These are phyloP conservation scores for Sequoiadendron giganteum DNA, from an alignment of 75 land plant genomes.

Conservation along the genomic window DNA sequence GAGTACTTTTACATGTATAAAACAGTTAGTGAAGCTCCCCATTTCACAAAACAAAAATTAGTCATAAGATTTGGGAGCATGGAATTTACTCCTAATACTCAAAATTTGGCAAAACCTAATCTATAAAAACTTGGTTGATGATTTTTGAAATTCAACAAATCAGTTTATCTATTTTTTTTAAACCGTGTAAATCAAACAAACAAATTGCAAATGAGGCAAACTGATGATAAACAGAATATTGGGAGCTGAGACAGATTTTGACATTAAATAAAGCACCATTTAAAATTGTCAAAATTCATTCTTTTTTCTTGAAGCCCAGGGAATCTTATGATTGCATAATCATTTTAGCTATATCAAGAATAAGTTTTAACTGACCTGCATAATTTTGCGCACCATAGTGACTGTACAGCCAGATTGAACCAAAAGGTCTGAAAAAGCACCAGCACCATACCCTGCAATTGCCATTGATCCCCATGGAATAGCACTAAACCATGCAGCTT, in stretches of 20 bases:
- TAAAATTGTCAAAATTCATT: not conserved
- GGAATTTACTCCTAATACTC: not conserved
- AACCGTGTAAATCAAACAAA: not conserved
- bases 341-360: not conserved
- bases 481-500: slow-evolving; percentile 99
- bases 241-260: not conserved
- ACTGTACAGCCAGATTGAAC: slow-evolving; percentile 62
- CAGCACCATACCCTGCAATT: slow-evolving; percentile 81
- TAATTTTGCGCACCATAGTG: slow-evolving; percentile 75
- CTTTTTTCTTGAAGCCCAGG: not conserved
- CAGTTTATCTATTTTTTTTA: not conserved
- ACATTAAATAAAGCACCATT: not conserved
- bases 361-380: slow-evolving; percentile 63
- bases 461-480: slow-evolving; percentile 98
- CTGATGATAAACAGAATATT: not conserved
- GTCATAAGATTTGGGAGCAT: not conserved
- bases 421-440: slow-evolving; percentile 67
- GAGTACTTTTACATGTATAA: no score
- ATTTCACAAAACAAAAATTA: not conserved
- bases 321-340: not conserved
- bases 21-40: not conserved
- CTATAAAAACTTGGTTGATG: not conserved
- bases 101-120: not conserved
- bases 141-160: not conserved
- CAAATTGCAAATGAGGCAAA: not conserved